Conservation (phyloP, 495 filamentous ascomycete genomes). For the Evernia prunastri region DNA sequence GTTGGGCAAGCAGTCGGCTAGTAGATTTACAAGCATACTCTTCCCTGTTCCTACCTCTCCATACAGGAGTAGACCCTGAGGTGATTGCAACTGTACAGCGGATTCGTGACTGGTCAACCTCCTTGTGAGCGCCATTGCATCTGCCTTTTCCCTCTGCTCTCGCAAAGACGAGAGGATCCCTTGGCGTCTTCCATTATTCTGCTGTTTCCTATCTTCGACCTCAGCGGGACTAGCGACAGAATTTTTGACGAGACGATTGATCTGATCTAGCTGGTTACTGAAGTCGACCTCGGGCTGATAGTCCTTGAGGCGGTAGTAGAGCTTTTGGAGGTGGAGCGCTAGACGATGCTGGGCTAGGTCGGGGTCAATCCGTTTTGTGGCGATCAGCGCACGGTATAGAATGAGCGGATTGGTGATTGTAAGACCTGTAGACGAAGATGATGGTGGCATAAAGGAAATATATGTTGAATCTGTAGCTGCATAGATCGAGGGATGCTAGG, state of each 20-base stretch:
- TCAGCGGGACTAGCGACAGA: not conserved
- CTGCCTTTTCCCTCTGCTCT: slow-evolving; percentile 33
- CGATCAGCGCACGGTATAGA: slow-evolving; percentile 57
- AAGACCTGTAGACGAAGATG: slow-evolving; percentile 29
- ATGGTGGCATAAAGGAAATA: slow-evolving; percentile 16
- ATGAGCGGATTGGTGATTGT: slow-evolving; percentile 68
- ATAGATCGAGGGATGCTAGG: not conserved
- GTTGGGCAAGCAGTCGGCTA: slow-evolving; percentile 61
- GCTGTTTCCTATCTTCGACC: not conserved
- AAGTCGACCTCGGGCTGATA: slow-evolving; percentile 62
- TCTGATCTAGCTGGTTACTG: slow-evolving; percentile 44
- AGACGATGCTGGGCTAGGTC: slow-evolving; percentile 63
- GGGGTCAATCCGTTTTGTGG: slow-evolving; percentile 50
- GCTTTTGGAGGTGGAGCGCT: slow-evolving; percentile 60
- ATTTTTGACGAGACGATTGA: slow-evolving; percentile 39
- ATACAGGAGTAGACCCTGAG: slow-evolving; percentile 59
- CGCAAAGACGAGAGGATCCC: slow-evolving; percentile 27
- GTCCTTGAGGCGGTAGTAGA: slow-evolving; percentile 60
- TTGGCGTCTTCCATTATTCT: slow-evolving; percentile 3
- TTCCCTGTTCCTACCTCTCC: slow-evolving; percentile 69
- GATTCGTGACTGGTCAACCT: slow-evolving; percentile 56
- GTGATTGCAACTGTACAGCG: slow-evolving; percentile 54
- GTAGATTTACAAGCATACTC: slow-evolving; percentile 62
- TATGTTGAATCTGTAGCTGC: not conserved
- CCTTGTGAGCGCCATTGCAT: slow-evolving; percentile 53